Evolutionary conservation across 495 filamentous ascomycete genomes (phyloP).

Genomic region (Neurospora sp.): DNA sequence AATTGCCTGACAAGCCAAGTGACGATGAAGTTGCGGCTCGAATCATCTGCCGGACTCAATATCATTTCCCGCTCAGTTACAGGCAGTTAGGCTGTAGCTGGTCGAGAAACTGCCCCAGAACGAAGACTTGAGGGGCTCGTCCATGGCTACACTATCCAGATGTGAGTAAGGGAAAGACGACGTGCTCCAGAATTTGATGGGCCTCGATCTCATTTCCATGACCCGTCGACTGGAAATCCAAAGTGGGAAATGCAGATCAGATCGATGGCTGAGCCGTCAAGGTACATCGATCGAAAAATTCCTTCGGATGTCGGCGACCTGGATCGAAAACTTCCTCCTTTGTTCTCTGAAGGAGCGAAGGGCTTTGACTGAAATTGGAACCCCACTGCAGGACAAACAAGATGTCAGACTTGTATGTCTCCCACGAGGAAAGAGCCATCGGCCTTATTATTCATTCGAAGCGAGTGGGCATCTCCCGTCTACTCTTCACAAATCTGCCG

Average conservation of each 20-base stretch:
- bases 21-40: neutral
- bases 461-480: neutral
- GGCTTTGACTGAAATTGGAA: too few relatives aligned
- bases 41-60: neutral
- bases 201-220: neutral
- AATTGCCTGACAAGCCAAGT: neutral
- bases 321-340: neutral
- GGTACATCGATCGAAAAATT: neutral
- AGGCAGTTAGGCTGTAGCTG: neutral
- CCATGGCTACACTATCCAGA: neutral
- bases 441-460: neutral
- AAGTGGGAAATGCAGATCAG: neutral
- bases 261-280: neutral
- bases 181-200: neutral
- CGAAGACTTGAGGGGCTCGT: neutral
- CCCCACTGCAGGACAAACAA: too few relatives aligned
- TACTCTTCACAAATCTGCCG: neutral
- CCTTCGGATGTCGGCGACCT: neutral
- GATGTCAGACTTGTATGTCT: too few relatives aligned
- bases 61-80: too few relatives aligned
- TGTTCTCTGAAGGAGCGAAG: too few relatives aligned
- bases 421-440: too few relatives aligned
- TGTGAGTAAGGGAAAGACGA: neutral
- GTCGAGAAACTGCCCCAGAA: neutral
- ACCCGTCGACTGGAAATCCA: neutral